These are phyloP conservation scores for Lentinula detonsa DNA, from an alignment of 768 basidiomycete species.

Conservation along the genomic window DNA sequence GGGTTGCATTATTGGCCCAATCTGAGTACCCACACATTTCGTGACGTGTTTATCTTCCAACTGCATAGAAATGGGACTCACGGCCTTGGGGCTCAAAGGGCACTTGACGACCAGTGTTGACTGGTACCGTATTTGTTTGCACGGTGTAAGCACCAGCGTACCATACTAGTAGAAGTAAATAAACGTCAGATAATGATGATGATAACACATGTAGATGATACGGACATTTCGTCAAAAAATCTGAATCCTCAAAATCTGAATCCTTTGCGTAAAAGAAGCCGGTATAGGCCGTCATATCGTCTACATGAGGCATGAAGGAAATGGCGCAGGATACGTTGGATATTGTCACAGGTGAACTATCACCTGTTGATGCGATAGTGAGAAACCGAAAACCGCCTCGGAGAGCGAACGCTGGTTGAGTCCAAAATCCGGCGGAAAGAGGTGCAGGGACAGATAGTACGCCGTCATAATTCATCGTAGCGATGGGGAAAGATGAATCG, in stretches of 20 bases:
- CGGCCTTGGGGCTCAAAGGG: conserved; percentile 41
- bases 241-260: conserved; percentile 21
- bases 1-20: conserved; percentile 49
- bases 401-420: conserved; percentile 36
- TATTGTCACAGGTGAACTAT: conserved; percentile 15
- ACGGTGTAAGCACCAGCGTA: conserved; percentile 14
- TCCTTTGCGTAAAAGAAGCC: conserved; percentile 31
- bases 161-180: conserved; percentile 16
- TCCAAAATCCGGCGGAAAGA: conserved; percentile 34
- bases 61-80: conserved; percentile 13
- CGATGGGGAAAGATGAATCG: conserved; percentile 45
- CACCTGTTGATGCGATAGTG: conserved; percentile 17
- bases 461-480: conserved; percentile 34
- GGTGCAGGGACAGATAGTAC: conserved; percentile 35
- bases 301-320: conserved; percentile 28
- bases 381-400: conserved; percentile 25
- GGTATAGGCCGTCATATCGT: conserved; percentile 25
- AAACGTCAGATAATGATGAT: background rate
- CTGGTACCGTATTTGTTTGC: conserved; percentile 16
- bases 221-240: conserved; percentile 30
- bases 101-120: conserved; percentile 44
- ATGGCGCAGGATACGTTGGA: conserved; percentile 28
- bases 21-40: conserved; percentile 17
- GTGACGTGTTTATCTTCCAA: background rate
- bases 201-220: background rate